phyloP scores from a whole-genome alignment of 179 eudicot genomes.

The Amaranthus tricolor region DNA sequence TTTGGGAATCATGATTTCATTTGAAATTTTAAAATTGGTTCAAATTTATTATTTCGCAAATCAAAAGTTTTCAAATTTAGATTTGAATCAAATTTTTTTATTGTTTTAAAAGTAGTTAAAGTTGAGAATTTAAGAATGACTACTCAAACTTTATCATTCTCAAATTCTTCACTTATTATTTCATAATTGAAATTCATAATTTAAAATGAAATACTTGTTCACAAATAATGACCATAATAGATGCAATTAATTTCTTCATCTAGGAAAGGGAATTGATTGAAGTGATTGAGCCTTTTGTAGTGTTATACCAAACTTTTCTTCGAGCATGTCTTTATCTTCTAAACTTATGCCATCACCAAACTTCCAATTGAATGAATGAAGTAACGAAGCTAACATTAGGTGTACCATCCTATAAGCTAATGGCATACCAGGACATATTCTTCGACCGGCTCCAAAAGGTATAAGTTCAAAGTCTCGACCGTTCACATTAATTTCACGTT shows the following conservation, averaged over 20 bases:
- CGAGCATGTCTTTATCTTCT: constrained; percentile 6
- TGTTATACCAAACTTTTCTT: constrained; percentile 20
- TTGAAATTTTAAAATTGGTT: too few relatives aligned
- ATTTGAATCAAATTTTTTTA: too few relatives aligned
- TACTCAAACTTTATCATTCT: too few relatives aligned
- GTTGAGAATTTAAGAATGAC: too few relatives aligned
- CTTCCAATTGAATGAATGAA: constrained; percentile 22
- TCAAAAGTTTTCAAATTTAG: too few relatives aligned
- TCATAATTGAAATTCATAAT: too few relatives aligned
- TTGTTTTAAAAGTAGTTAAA: too few relatives aligned
- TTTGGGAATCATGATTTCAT: too few relatives aligned
- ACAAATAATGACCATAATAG: too few relatives aligned
- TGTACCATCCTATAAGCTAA: constrained; percentile 19
- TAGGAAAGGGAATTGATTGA: constrained; percentile 8
- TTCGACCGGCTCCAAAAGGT: constrained; percentile 25
- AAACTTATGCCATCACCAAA: background rate
- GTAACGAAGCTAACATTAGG: constrained; percentile 16
- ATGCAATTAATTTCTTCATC: background rate
- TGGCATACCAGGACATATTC: constrained; percentile 21
- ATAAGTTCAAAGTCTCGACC: constrained; percentile 19
- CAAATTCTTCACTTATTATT: too few relatives aligned
- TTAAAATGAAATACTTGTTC: too few relatives aligned
- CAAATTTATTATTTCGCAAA: too few relatives aligned
- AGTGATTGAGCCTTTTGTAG: constrained; percentile 17
- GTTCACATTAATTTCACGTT: constrained; percentile 1